These are phyloP conservation scores for Phalaenopsis hybrid DNA, from an alignment of 116 monocot genomes.

Conservation along the genomic window DNA sequence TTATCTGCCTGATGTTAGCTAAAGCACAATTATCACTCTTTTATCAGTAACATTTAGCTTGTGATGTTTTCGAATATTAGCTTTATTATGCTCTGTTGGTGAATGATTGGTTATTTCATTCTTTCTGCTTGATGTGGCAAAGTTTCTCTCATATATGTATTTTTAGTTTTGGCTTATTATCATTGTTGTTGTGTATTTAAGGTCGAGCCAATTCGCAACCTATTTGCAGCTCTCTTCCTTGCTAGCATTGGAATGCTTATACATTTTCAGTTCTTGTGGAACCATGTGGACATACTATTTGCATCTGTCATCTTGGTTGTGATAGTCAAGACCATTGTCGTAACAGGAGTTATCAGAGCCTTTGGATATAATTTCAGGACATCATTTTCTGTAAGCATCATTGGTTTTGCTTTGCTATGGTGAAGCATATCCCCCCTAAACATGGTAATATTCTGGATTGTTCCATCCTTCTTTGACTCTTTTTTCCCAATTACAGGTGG, in stretches of 20 bases:
- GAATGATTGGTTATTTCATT: background rate
- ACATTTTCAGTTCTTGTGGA: conserved; percentile 91
- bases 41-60: background rate
- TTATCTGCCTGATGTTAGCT: background rate
- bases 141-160: background rate
- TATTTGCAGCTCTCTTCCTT: conserved; percentile 98
- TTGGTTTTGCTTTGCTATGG: background rate
- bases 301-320: conserved; percentile 88
- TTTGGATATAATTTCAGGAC: conserved; percentile 82
- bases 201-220: conserved; percentile 91
- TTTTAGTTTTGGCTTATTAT: background rate
- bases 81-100: background rate
- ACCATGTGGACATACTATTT: conserved; percentile 87
- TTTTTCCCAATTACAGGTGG: conserved; percentile 39
- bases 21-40: background rate
- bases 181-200: conserved; percentile 14
- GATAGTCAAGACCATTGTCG: conserved; percentile 68
- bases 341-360: conserved; percentile 59
- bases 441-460: background rate
- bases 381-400: conserved; percentile 72
- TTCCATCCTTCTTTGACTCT: conserved; percentile 4
- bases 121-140: background rate
- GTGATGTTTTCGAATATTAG: background rate
- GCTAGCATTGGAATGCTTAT: conserved; percentile 98
- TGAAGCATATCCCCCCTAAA: background rate